Base-by-base conservation (phyloP, 163 green algal species). In the Prototheca stagnorum region DNA sequence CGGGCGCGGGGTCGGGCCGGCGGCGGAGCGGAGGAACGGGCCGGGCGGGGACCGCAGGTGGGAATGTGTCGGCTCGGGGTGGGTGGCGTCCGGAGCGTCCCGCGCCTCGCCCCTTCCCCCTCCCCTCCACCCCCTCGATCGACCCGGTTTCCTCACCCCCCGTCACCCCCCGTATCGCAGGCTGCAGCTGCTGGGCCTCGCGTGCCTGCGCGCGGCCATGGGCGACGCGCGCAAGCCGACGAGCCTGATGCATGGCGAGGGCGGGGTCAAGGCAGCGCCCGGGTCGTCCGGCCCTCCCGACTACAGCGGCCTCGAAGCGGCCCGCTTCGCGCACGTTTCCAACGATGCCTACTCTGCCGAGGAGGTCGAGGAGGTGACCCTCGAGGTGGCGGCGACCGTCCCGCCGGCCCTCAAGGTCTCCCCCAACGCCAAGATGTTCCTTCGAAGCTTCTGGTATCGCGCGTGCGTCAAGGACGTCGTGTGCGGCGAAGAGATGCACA, bases 121-220 rank as follows among this genome's bases (percentile, higher is more conserved):
- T n/a, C n/a, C 17, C 37, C 21, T 21, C 17, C 37, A 21, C 37
- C 37, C 37, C 37, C 8, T 44, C 16, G 37, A 21, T 44, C 37
- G 12, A 6, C 37, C 12, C 8, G 37, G 4, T 19, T n/a, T n/a
- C n/a, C n/a, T n/a, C n/a, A n/a, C 15, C 21, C 20, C 11, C 26
- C 23, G 7, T 26, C 31, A 22, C 27, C 42, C 33, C 27, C 8
- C 27, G 3, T 5, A 23, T 31, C 28, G 52, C 57, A 75, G 68
- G 44, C 77, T 79, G 34, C 71, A 80, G 55, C 59, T 77, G 23
- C 21, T 75, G 2, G 71, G 71, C 22, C 58, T 80, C 1, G 65
- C 63, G 27, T 75, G 60, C 53, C 51, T 80, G 6, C 50, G 71
- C 22, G 57, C 51, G n/a, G 71, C 71, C 11, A 71, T 77, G 58